Conservation (phyloP, 805 yeast genomes). For the Spathaspora hagerdaliae region DNA sequence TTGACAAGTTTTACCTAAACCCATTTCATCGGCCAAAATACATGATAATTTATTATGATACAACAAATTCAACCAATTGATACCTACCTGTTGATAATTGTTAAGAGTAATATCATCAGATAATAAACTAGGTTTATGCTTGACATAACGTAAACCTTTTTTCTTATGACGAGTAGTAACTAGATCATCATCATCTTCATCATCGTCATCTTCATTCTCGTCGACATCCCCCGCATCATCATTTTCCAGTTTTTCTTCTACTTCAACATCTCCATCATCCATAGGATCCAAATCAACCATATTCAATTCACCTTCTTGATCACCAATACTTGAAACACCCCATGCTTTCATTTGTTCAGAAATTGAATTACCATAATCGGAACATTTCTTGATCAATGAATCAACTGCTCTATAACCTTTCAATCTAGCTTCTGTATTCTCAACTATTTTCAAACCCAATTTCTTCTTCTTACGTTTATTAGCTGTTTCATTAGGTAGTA, state of each 20-base stretch:
- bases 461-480: constrained; percentile 45
- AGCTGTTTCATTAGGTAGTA: constrained; percentile 28
- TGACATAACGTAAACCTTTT: constrained; percentile 44
- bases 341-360: constrained; percentile 71
- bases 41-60: constrained; percentile 81
- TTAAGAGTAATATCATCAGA: constrained; percentile 66
- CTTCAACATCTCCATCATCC: constrained; percentile 20
- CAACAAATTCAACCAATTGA: constrained; percentile 84
- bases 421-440: constrained; percentile 63
- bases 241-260: constrained; percentile 19
- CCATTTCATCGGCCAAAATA: constrained; percentile 98
- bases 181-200: constrained; percentile 34
- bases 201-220: constrained; percentile 14
- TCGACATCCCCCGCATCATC: constrained; percentile 12
- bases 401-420: constrained; percentile 94
- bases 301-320: constrained; percentile 55
- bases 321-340: constrained; percentile 80
- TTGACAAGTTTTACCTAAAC: constrained; percentile 94
- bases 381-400: constrained; percentile 80
- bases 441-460: constrained; percentile 72
- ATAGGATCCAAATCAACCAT: constrained; percentile 47
- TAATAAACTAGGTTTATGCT: constrained; percentile 66
- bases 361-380: constrained; percentile 68
- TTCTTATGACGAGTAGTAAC: constrained; percentile 17
- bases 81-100: constrained; percentile 93